Conservation (phyloP, 805 yeast species). For the Candida schatavii region DNA sequence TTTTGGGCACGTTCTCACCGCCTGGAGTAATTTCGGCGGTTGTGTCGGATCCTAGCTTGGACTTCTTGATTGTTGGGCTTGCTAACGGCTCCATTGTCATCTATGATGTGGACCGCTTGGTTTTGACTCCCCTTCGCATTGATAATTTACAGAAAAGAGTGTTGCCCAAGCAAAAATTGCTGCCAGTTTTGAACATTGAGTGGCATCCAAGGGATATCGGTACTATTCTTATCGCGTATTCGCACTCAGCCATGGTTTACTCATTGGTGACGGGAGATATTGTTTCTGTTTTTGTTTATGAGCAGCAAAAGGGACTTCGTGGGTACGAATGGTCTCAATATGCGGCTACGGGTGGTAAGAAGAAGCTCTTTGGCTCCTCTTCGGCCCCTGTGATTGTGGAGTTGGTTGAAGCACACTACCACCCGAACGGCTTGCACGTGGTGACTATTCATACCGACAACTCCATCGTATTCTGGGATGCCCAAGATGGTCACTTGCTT, state of each 20-base stretch:
- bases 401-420: slow-evolving; percentile 63
- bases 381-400: slow-evolving; percentile 32
- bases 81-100: slow-evolving; percentile 69
- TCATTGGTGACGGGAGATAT: slow-evolving; percentile 60
- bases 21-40: slow-evolving; percentile 66
- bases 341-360: slow-evolving; percentile 38
- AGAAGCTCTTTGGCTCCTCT: slow-evolving; percentile 33
- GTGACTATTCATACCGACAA: slow-evolving; percentile 80
- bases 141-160: slow-evolving; percentile 66
- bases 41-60: slow-evolving; percentile 82
- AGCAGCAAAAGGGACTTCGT: slow-evolving; percentile 62
- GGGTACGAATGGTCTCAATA: slow-evolving; percentile 44
- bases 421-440: slow-evolving; percentile 88
- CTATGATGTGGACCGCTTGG: slow-evolving; percentile 80
- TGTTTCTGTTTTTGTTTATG: slow-evolving; percentile 57
- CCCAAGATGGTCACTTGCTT: slow-evolving; percentile 66
- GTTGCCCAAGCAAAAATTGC: slow-evolving; percentile 53
- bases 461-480: slow-evolving; percentile 90
- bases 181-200: slow-evolving; percentile 64
- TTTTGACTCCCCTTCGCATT: slow-evolving; percentile 60
- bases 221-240: slow-evolving; percentile 68
- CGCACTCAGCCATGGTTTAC: slow-evolving; percentile 65
- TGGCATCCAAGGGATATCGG: slow-evolving; percentile 93
- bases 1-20: slow-evolving; percentile 58
- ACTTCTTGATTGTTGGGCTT: slow-evolving; percentile 81